phyloP scores from a whole-genome alignment of 2,329 filamentous ascomycete species.

The Claviceps paspali region DNA sequence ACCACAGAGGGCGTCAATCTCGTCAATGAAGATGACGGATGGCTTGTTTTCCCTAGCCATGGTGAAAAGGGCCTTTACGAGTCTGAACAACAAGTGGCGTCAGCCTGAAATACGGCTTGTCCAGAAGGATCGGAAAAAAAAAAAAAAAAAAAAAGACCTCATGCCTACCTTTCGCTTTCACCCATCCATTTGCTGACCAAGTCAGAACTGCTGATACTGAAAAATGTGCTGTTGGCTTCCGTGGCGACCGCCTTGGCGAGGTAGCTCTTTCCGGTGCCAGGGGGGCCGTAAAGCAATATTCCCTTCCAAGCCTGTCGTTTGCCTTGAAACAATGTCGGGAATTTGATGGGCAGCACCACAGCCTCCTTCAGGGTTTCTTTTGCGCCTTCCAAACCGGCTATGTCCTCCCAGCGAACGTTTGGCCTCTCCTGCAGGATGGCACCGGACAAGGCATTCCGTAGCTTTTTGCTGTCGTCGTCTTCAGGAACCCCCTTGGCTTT shows the following conservation, averaged over 20 bases:
- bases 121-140: not conserved
- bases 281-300: conserved; percentile 88
- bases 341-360: conserved; percentile 94
- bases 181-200: conserved; percentile 99
- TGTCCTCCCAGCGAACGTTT: conserved; percentile 96
- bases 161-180: conserved; percentile 75
- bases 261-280: conserved; percentile 95
- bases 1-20: conserved; percentile 91
- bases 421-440: conserved; percentile 92
- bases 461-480: conserved; percentile 90
- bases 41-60: conserved; percentile 98
- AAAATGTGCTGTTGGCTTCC: conserved; percentile 97
- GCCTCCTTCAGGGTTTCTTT: conserved; percentile 98
- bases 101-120: conserved; percentile 7
- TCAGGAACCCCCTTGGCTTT: conserved; percentile 49
- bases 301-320: conserved; percentile 98
- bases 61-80: conserved; percentile 92
- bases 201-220: conserved; percentile 94
- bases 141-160: too few species aligned
- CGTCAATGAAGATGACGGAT: conserved; percentile 97
- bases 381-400: conserved; percentile 81
- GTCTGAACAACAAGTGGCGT: conserved; percentile 29
- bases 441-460: conserved; percentile 76
- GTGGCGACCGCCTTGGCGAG: conserved; percentile 94
- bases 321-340: conserved; percentile 88